Evolutionary conservation across 2,329 filamentous ascomycete genomes (phyloP).

Genomic region (Cercospora sp.): DNA sequence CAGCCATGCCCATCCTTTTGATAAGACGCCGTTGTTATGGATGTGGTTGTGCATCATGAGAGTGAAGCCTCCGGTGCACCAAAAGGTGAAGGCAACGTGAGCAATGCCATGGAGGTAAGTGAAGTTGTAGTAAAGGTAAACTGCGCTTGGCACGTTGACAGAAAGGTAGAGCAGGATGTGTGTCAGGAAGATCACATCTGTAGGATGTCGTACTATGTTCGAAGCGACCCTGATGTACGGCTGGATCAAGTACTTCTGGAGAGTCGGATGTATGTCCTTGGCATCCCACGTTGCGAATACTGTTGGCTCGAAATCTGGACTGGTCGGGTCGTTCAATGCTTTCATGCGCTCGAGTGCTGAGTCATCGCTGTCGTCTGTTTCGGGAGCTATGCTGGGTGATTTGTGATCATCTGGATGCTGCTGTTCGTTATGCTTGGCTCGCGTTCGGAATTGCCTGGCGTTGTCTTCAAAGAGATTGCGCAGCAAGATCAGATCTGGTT

Average conservation of each 20-base stretch:
- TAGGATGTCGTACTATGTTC: conserved; percentile 61
- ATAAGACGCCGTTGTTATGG: conserved; percentile 69
- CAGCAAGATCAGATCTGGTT: conserved; percentile 44
- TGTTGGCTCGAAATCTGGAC: conserved; percentile 55
- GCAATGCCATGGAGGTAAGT: conserved; percentile 65
- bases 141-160: conserved; percentile 68
- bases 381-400: not conserved
- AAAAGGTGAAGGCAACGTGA: conserved; percentile 66
- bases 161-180: conserved; percentile 71
- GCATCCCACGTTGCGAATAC: conserved; percentile 56
- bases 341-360: conserved; percentile 48
- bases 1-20: conserved; percentile 55
- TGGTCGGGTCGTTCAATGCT: conserved; percentile 52
- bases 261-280: conserved; percentile 44
- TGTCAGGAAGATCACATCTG: conserved; percentile 76
- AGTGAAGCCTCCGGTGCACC: conserved; percentile 72
- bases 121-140: conserved; percentile 66
- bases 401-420: not conserved
- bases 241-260: conserved; percentile 55
- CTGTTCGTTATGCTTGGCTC: not conserved
- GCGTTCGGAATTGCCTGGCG: conserved; percentile 6
- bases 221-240: conserved; percentile 61
- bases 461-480: conserved; percentile 41
- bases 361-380: conserved; percentile 23
- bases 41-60: conserved; percentile 85